Conservation (phyloP, 768 basidiomycete genomes). For the Panaeolus papilionaceus region DNA sequence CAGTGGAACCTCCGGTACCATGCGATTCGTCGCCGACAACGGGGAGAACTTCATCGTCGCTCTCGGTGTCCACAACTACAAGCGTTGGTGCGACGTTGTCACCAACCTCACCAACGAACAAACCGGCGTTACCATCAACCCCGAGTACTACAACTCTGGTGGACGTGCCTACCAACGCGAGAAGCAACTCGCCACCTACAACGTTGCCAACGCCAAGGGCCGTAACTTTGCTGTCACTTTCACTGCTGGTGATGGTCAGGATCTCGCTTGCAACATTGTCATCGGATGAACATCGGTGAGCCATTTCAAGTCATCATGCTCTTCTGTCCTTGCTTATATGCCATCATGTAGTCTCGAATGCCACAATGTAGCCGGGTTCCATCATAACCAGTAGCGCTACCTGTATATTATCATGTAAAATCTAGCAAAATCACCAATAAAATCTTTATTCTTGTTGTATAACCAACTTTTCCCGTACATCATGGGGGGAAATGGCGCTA, state of each 20-base stretch:
- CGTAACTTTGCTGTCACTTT: conserved; percentile 12
- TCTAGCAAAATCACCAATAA: too few relatives aligned
- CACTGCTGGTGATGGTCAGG: conserved; percentile 20
- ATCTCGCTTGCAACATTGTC: conserved; percentile 21
- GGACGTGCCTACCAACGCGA: conserved; percentile 18
- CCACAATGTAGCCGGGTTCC: too few relatives aligned
- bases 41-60: conserved; percentile 40
- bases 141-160: conserved; percentile 33
- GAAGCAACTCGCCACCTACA: conserved; percentile 15
- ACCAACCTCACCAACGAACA: conserved; percentile 33
- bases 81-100: conserved; percentile 45
- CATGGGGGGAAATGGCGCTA: too few relatives aligned
- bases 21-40: conserved; percentile 38
- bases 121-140: conserved; percentile 35
- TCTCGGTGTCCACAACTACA: conserved; percentile 47
- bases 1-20: conserved; percentile 45
- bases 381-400: too few relatives aligned
- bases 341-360: too few relatives aligned
- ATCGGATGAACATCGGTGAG: conserved; percentile 10
- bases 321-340: too few relatives aligned
- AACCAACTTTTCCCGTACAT: too few relatives aligned
- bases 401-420: too few relatives aligned
- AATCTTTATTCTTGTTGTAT: too few relatives aligned
- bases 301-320: too few relatives aligned
- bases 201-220: conserved; percentile 16